Percentiles rank a stretch among this genome's conserved stretches.
Conservation (phyloP, 768 basidiomycete genomes). For the Boletellus ananas region DNA sequence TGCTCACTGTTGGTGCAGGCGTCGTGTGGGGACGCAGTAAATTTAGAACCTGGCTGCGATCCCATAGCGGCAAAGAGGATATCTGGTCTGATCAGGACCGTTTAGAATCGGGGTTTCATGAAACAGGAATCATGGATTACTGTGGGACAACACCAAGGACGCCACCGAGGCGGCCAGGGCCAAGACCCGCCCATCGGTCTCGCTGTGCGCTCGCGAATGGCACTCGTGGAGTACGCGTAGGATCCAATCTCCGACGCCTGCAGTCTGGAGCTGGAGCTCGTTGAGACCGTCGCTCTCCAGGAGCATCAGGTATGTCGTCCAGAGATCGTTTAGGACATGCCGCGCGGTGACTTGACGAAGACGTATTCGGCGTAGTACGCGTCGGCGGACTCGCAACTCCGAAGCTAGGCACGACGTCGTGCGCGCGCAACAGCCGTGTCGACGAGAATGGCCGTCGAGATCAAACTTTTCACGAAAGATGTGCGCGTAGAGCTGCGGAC, state of each 20-base stretch:
- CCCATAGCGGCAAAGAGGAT: constrained; percentile 34
- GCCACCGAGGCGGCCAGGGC: constrained; percentile 32
- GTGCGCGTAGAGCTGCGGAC: constrained; percentile 54
- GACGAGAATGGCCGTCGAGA: constrained; percentile 23
- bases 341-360: constrained; percentile 25
- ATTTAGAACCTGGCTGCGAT: constrained; percentile 39
- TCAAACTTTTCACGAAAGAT: constrained; percentile 54
- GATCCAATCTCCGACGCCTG: constrained; percentile 36
- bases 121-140: constrained; percentile 30
- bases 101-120: constrained; percentile 23
- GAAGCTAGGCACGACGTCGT: constrained; percentile 40
- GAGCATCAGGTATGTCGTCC: constrained; percentile 58
- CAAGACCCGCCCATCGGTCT: constrained; percentile 13
- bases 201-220: constrained; percentile 3
- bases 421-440: constrained; percentile 30
- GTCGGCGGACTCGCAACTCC: constrained; percentile 48
- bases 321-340: constrained; percentile 44
- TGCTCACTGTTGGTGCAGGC: constrained; percentile 24
- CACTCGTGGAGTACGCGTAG: constrained; percentile 21
- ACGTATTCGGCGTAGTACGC: constrained; percentile 47
- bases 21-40: constrained; percentile 41
- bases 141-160: constrained; percentile 34
- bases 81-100: constrained; percentile 35
- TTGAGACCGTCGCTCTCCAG: constrained; percentile 53
- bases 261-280: constrained; percentile 40